Evolutionary conservation across 805 yeast species (phyloP).

Genomic region (Clavispora vitiphila): DNA sequence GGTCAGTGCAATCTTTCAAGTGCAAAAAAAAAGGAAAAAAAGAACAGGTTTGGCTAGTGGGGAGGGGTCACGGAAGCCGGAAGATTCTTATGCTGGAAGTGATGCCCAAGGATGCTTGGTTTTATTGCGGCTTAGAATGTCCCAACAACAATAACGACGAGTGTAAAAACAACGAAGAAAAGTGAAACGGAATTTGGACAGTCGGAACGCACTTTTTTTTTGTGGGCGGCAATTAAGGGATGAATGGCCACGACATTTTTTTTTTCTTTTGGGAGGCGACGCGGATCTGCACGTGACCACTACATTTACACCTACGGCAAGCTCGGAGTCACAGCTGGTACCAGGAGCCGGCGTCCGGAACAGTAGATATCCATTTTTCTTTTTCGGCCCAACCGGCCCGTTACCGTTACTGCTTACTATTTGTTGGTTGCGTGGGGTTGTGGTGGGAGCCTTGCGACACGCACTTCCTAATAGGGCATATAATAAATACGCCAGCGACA

Average conservation of each 20-base stretch:
- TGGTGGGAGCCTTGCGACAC: neutral
- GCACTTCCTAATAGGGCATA: neutral
- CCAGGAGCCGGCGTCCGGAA: too few relatives aligned
- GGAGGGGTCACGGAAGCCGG: slow-evolving; percentile 3
- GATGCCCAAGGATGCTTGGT: slow-evolving; percentile 5
- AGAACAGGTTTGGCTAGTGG: neutral
- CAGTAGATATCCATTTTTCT: too few relatives aligned
- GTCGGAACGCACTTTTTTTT: slow-evolving; percentile 3
- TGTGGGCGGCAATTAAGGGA: slow-evolving; percentile 18
- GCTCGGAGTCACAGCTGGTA: too few relatives aligned
- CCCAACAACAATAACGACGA: neutral
- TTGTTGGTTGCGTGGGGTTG: neutral
- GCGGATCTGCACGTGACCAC: slow-evolving; percentile 1
- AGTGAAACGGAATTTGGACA: neutral
- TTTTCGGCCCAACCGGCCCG: too few relatives aligned
- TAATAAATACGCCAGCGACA: neutral
- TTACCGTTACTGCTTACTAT: neutral
- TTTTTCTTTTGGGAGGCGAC: slow-evolving; percentile 3
- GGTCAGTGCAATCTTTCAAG: neutral
- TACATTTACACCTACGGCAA: neutral
- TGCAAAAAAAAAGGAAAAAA: neutral
- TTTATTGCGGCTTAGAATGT: neutral
- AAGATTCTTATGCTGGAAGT: slow-evolving; percentile 5
- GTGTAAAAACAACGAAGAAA: slow-evolving; percentile 2
- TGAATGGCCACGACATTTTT: slow-evolving; percentile 16